phyloP scores from a whole-genome alignment of 2,329 filamentous ascomycete species.

The Phoma sp. region DNA sequence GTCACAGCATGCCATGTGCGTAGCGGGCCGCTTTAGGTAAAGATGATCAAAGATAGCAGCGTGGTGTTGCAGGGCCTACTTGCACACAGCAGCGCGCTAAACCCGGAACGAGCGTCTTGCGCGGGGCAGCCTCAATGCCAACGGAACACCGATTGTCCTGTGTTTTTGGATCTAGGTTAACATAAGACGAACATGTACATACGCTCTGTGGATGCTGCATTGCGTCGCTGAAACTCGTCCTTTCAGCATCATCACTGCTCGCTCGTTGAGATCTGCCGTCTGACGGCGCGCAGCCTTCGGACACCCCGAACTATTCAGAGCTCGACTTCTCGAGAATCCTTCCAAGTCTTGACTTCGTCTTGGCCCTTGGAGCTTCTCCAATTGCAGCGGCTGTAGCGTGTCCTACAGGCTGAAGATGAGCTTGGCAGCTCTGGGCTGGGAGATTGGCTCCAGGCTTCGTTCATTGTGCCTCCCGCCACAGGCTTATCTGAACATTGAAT shows the following conservation, averaged over 20 bases:
- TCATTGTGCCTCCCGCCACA: constrained; percentile 28
- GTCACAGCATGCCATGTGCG: constrained; percentile 11
- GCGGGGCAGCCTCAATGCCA: constrained; percentile 8
- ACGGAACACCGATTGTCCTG: not conserved
- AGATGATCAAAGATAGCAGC: constrained; percentile 18
- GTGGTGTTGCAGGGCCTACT: constrained; percentile 15
- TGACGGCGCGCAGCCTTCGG: constrained; percentile 25
- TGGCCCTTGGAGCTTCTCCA: constrained; percentile 37
- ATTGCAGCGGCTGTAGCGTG: constrained; percentile 23
- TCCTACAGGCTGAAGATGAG: constrained; percentile 18
- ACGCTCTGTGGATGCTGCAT: not conserved
- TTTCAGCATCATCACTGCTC: too few relatives aligned
- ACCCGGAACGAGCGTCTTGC: not conserved
- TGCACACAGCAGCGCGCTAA: constrained; percentile 7
- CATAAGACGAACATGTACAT: too few relatives aligned
- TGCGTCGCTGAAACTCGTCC: not conserved
- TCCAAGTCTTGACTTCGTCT: constrained; percentile 38
- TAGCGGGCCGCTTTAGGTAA: constrained; percentile 14
- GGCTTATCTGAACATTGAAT: constrained; percentile 35
- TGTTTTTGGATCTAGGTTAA: too few relatives aligned
- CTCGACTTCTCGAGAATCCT: constrained; percentile 17
- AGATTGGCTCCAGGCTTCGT: constrained; percentile 32
- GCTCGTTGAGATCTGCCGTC: not conserved
- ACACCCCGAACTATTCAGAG: constrained; percentile 27
- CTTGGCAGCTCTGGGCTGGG: constrained; percentile 43